A percentile compares a stretch with the other conserved stretches of the same genome.
Conservation (phyloP, 441 rosid genomes). For the Croton laevigatus region DNA sequence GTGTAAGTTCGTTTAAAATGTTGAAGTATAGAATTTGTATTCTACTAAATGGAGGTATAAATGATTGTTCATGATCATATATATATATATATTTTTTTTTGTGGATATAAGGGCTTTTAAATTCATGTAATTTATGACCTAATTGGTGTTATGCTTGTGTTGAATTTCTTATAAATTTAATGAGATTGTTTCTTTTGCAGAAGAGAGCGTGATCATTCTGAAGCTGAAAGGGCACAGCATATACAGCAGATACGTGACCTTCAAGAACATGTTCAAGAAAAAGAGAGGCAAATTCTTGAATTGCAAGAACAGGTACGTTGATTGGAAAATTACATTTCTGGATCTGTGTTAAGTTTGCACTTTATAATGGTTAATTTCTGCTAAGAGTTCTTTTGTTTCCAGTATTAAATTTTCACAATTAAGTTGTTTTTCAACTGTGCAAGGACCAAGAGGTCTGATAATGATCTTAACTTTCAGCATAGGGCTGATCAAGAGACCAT, state of each 20-base stretch:
- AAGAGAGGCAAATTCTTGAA: slow-evolving; percentile 79
- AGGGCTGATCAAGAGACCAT: slow-evolving; percentile 90
- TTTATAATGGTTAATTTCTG: background rate
- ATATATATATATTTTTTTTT: too few relatives aligned
- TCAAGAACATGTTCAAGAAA: slow-evolving; percentile 89
- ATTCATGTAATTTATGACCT: background rate
- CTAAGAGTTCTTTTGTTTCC: background rate
- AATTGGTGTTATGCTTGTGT: background rate
- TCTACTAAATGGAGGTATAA: background rate
- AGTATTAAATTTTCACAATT: background rate
- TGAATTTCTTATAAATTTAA: slow-evolving; percentile 1
- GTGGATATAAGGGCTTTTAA: background rate
- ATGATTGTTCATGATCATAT: background rate
- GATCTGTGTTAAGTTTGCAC: background rate
- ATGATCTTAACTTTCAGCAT: slow-evolving; percentile 53
- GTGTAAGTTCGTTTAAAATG: background rate
- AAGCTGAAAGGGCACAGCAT: slow-evolving; percentile 89
- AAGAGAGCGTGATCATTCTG: slow-evolving; percentile 97
- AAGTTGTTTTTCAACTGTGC: background rate
- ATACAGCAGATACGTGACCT: slow-evolving; percentile 75
- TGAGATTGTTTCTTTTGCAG: slow-evolving; percentile 40
- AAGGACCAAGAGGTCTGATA: slow-evolving; percentile 20
- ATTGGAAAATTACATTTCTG: slow-evolving; percentile 8
- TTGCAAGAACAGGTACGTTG: slow-evolving; percentile 83
- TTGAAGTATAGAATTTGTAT: background rate